Evolutionary conservation across 1,139 yeast genomes (phyloP), one percentile per base, ranked within the genome.

Genomic region (Kazachstania sp.): DNA sequence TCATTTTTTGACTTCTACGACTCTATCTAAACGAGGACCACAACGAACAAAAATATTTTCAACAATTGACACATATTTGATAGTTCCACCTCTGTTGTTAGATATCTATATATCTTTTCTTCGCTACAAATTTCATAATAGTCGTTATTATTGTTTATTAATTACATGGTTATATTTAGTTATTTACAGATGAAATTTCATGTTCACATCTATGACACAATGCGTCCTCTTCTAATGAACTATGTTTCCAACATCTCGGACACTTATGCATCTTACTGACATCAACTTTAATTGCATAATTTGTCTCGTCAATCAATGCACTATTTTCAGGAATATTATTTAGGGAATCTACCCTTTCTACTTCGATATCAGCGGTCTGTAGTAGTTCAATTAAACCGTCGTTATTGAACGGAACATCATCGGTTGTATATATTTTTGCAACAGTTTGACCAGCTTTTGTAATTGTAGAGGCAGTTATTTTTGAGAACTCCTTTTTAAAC

Each of bases 211-310:
- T 77, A 0, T 50, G 49, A 63, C 98, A 92, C 31, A 90, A 70
- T 2, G 62, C 61, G 15, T 78, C 79, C 41, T 74, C 79, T 0
- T 54, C 58, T 0, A 63, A 64, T 0, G 95, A 72, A 16, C 77
- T 77, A 59, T 69, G 81, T 59, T 86, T 86, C 98, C 98, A 92
- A 65, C 98, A 92, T 60, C 98, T 75, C 1, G 95, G 95, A 63
- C 98, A 92, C 59, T 87, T 87, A 18, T 48, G 51, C 13, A 52
- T 37, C 9, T 40, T 23, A 43, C 64, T 60, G 30, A 43, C 42
- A 23, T 51, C 41, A 0, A 59, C 52, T 2, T 26, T 28, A 6
- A 59, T 30, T 5, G 35, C 30, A 16, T 20, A 18, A 8, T 29
- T 39, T 7, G 29, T 12, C 4, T 16, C 42, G 2, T 23, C 35